These are phyloP conservation scores for Ambrosiella beaveri DNA, from an alignment of 2,329 filamentous ascomycete genomes.

Conservation along the genomic window DNA sequence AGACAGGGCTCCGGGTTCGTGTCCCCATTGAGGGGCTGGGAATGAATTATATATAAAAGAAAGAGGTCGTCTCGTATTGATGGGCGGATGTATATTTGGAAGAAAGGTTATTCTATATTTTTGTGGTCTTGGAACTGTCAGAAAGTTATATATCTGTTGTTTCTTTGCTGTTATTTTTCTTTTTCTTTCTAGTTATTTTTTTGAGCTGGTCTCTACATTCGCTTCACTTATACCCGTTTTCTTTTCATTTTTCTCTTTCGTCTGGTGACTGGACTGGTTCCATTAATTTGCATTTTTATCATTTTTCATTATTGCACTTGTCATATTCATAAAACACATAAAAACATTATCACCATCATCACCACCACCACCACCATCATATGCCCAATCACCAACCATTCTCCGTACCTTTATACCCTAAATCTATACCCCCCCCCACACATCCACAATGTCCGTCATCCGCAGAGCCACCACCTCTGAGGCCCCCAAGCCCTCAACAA, in stretches of 20 bases:
- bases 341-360: background rate
- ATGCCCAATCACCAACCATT: background rate
- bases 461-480: background rate
- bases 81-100: background rate
- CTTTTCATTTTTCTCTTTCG: background rate
- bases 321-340: background rate
- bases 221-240: background rate
- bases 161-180: background rate
- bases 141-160: background rate
- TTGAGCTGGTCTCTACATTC: background rate
- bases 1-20: background rate
- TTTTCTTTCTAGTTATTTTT: background rate
- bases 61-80: background rate
- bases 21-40: background rate
- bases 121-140: background rate
- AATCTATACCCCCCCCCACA: background rate
- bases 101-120: background rate
- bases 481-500: background rate
- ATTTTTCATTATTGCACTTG: background rate
- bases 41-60: background rate
- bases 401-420: background rate
- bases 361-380: background rate
- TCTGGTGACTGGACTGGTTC: too few relatives aligned
- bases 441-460: conserved; percentile 4
- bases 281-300: background rate